Conservation (phyloP, 495 filamentous ascomycete species). For the Penicillium ochrochloron region DNA sequence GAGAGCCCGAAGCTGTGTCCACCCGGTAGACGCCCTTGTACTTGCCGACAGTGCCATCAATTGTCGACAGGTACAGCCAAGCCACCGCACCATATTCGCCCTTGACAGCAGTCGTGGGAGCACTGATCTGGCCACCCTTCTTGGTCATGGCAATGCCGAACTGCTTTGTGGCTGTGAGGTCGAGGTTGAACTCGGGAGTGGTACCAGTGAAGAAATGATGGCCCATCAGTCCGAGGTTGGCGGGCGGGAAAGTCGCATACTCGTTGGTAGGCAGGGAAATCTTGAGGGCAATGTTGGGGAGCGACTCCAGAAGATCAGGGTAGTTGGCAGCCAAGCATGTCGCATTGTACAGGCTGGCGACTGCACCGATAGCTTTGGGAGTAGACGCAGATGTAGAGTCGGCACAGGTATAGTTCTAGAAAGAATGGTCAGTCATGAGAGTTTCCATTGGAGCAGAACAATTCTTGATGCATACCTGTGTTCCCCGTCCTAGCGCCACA, state of each 20-base stretch:
- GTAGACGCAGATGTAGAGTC: conserved; percentile 46
- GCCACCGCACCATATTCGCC: conserved; percentile 68
- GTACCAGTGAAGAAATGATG: conserved; percentile 76
- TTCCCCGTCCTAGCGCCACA: conserved; percentile 85
- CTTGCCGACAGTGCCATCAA: conserved; percentile 57
- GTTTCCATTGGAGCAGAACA: not conserved
- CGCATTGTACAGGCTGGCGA: conserved; percentile 86
- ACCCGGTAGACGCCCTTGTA: conserved; percentile 84
- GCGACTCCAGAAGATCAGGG: conserved; percentile 62
- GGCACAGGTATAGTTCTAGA: conserved; percentile 88
- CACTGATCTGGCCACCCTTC: conserved; percentile 57
- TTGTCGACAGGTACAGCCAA: conserved; percentile 55
- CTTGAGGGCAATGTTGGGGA: conserved; percentile 46
- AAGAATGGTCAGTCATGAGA: not conserved
- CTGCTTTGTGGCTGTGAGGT: conserved; percentile 56
- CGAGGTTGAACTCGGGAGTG: conserved; percentile 79
- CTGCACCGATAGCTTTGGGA: conserved; percentile 64
- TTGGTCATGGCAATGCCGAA: conserved; percentile 65
- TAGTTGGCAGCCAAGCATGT: conserved; percentile 74
- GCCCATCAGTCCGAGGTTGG: conserved; percentile 67
- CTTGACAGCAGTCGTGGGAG: conserved; percentile 60
- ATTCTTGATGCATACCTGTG: conserved; percentile 47
- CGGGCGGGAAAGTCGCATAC: conserved; percentile 42
- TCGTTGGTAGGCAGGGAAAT: conserved; percentile 48
- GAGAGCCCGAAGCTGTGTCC: conserved; percentile 79